These are phyloP conservation scores for Chrysosporium queenslandicum DNA, from an alignment of 2,329 filamentous ascomycete genomes.

Conservation along the genomic window DNA sequence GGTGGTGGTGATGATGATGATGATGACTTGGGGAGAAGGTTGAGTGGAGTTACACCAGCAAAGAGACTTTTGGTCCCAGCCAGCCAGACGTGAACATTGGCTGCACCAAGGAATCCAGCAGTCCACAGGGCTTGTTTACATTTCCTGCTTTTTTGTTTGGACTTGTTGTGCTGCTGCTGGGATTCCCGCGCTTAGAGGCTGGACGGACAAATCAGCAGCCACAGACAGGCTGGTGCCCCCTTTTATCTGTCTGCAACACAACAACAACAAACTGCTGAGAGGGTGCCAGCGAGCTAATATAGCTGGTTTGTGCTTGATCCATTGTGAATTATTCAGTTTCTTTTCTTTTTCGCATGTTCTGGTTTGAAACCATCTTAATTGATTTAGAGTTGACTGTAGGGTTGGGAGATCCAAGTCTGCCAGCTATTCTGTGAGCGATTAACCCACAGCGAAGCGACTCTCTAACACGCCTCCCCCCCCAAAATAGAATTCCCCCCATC, in stretches of 20 bases:
- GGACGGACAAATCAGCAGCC: conserved; percentile 7
- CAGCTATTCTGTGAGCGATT: neutral
- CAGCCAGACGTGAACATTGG: neutral
- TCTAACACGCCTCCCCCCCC: neutral
- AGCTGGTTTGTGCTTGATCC: too few species aligned
- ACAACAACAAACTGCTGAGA: too few species aligned
- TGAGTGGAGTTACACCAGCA: conserved; percentile 3
- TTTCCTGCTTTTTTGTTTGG: neutral
- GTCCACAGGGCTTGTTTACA: neutral
- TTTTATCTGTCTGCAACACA: neutral
- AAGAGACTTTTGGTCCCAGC: too few species aligned
- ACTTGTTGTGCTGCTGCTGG: conserved; percentile 1
- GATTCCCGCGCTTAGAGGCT: neutral
- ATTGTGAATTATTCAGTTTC: neutral
- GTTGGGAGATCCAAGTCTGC: neutral
- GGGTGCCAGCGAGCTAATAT: too few species aligned
- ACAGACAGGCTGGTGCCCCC: neutral
- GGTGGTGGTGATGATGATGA: neutral
- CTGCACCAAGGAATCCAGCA: too few species aligned
- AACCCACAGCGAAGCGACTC: neutral
- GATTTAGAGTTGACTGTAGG: neutral
- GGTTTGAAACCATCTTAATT: conserved; percentile 4
- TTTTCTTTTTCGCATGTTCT: neutral
- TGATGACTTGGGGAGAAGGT: neutral
- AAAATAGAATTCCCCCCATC: neutral